Conservation (phyloP, 78 protist genomes). For the Dictyostelium intermedium region DNA sequence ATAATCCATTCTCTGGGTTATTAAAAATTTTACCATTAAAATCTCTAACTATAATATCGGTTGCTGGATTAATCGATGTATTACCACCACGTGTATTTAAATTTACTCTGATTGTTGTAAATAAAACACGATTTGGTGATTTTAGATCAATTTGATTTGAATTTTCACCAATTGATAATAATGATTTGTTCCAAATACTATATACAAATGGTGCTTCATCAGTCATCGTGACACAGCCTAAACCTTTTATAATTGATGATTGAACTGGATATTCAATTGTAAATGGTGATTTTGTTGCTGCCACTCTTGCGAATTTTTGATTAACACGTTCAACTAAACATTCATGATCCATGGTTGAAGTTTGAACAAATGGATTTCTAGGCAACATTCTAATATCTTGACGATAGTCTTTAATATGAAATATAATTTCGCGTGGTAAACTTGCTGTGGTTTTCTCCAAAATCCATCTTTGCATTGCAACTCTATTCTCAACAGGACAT, state of each 20-base stretch:
- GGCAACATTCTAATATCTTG: constrained; percentile 13
- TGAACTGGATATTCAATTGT: constrained; percentile 62
- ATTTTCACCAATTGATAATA: background rate
- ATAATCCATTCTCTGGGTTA: constrained; percentile 30
- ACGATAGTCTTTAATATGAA: constrained; percentile 10
- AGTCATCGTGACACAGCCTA: constrained; percentile 7
- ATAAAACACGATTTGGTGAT: constrained; percentile 42
- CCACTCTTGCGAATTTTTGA: constrained; percentile 48
- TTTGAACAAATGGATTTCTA: constrained; percentile 19
- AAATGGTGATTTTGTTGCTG: background rate
- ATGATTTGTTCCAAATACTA: constrained; percentile 51
- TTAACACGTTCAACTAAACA: constrained; percentile 55
- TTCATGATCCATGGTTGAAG: constrained; percentile 29
- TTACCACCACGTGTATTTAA: constrained; percentile 61
- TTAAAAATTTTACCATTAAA: background rate
- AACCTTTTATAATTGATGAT: constrained; percentile 50
- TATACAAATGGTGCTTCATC: constrained; percentile 61
- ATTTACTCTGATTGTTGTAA: constrained; percentile 12
- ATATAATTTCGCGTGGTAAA: constrained; percentile 15
- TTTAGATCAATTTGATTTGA: background rate
- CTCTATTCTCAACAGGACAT: constrained; percentile 16
- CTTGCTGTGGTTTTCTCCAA: background rate
- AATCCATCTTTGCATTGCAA: constrained; percentile 31
- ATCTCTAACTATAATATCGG: constrained; percentile 43
- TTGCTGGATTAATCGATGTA: background rate